Base-by-base conservation (phyloP, 164 flowering plant species). In the Vitis labrusca region DNA sequence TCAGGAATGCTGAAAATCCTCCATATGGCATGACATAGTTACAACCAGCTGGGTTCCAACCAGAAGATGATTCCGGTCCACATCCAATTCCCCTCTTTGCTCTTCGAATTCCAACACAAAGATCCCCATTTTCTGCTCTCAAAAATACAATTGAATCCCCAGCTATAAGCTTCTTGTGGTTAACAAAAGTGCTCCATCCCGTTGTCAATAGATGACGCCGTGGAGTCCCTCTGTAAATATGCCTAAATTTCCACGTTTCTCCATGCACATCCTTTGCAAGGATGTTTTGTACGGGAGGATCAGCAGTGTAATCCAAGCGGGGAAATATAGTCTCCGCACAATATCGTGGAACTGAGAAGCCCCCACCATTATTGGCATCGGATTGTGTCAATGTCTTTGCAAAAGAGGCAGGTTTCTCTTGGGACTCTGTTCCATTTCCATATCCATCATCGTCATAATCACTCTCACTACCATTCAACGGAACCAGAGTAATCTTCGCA, bases 361-460 rank as follows among this genome's bases (percentile, higher is more conserved):
- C 92, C 1, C 92, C 92, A 14, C 92, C 92, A 69, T 88, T 88
- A 75, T 88, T 88, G 2, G 92, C 92, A 75, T 88, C 92, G 0
- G 92, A 88, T 32, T 86, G 92, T 0, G 92, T 88, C 80, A 88
- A 69, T 2, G 90, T 86, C 79, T 88, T 86, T 0, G 92, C 90
- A 68, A 88, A 88, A 0, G 92, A 86, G 2, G 82, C 81, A 1
- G 86, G 81, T 58, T 85, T 86, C 44, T 84, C 88, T 8, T 37
- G 79, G 1, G 19, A 57, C 8, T 79, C 87, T 2, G 65, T 17
- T 5, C 79, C 81, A 51, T 63, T 52, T 6, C 49, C 70, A 57
- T 61, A 13, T 6, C 64, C 81, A 32, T 74, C 78, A 23, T 80
- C 79, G 0, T 70, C 85, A 29, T 9, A 59, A 23, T 61, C 84